Evolutionary conservation across 164 flowering plant genomes (phyloP).

Genomic region (Nelumbo lutea): DNA sequence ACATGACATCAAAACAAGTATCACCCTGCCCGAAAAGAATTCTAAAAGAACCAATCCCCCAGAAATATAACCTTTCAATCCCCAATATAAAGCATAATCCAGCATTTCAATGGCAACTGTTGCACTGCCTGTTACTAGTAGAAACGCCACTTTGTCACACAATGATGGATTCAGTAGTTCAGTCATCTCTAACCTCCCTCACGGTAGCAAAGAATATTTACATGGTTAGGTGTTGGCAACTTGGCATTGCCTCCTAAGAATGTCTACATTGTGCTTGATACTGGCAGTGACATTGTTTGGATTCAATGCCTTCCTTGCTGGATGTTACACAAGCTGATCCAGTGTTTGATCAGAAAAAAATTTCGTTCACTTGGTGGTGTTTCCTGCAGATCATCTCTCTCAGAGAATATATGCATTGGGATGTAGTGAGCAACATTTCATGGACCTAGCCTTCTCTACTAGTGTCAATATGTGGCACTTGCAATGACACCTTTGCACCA

Average conservation of each 20-base stretch:
- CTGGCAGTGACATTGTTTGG: constrained; percentile 95
- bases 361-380: constrained; percentile 42
- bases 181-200: constrained; percentile 62
- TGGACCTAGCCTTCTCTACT: too few relatives aligned
- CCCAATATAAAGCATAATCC: too few relatives aligned
- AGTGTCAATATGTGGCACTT: too few relatives aligned
- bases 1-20: too few relatives aligned
- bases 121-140: background rate
- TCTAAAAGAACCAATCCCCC: too few relatives aligned
- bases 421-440: constrained; percentile 29
- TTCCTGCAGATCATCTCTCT: constrained; percentile 50
- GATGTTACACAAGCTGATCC: constrained; percentile 74
- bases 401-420: constrained; percentile 57
- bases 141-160: constrained; percentile 8
- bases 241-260: constrained; percentile 46
- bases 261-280: constrained; percentile 81
- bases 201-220: constrained; percentile 96
- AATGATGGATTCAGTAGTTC: constrained; percentile 60
- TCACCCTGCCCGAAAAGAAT: too few relatives aligned
- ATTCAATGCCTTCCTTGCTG: constrained; percentile 84
- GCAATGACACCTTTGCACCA: too few relatives aligned
- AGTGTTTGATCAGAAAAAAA: constrained; percentile 61
- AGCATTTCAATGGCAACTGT: background rate
- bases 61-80: too few relatives aligned
- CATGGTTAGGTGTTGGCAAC: constrained; percentile 77